Evolutionary conservation across 108 stramenopile species (phyloP).

Genomic region (Cyclotella choctawhatcheeana): DNA sequence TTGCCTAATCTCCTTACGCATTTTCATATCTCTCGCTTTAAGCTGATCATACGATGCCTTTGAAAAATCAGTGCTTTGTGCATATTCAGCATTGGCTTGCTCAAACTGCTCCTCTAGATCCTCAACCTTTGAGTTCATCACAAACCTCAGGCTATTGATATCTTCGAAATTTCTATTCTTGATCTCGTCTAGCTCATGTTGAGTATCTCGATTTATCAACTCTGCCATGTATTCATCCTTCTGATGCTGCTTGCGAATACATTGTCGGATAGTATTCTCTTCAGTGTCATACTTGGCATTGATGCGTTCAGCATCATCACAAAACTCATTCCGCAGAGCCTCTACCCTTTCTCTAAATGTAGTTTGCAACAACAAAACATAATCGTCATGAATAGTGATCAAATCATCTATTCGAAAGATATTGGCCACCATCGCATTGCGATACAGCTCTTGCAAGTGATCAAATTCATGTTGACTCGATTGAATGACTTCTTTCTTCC

Average conservation of each 20-base stretch:
- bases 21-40: constrained; percentile 32
- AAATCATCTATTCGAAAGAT: constrained; percentile 36
- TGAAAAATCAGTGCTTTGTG: constrained; percentile 35
- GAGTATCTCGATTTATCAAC: constrained; percentile 26
- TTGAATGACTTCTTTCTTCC: constrained; percentile 35
- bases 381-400: constrained; percentile 40
- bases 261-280: constrained; percentile 19
- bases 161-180: constrained; percentile 38
- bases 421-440: constrained; percentile 37
- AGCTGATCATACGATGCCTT: constrained; percentile 31
- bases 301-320: constrained; percentile 15
- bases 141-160: constrained; percentile 16
- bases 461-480: constrained; percentile 39
- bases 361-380: constrained; percentile 29
- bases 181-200: constrained; percentile 43
- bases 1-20: constrained; percentile 29
- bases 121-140: constrained; percentile 32
- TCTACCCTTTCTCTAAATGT: constrained; percentile 38
- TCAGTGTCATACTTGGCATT: constrained; percentile 32
- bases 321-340: constrained; percentile 27
- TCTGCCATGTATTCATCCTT: constrained; percentile 18
- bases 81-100: constrained; percentile 27
- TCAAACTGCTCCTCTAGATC: constrained; percentile 42
- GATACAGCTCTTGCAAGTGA: constrained; percentile 30
- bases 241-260: constrained; percentile 19